Evolutionary conservation across 352 stramenopile genomes (phyloP).

Genomic region (Blastocystis sp.): DNA sequence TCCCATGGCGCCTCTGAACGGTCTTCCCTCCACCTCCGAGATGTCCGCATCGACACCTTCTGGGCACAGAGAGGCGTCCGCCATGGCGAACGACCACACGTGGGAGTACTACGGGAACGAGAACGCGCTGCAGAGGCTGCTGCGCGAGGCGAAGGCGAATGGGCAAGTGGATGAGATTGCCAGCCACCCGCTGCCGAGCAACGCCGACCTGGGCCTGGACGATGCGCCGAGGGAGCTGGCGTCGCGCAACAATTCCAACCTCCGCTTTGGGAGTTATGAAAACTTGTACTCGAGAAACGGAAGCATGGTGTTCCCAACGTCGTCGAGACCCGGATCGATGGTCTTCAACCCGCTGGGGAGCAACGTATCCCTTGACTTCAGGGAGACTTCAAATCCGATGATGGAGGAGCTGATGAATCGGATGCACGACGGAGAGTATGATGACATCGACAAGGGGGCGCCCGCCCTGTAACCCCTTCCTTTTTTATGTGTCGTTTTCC

Average conservation of each 20-base stretch:
- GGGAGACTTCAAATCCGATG: background rate
- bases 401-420: conserved; percentile 34
- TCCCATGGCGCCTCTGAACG: background rate
- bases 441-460: conserved; percentile 56
- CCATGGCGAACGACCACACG: background rate
- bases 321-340: conserved; percentile 41
- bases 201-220: conserved; percentile 27
- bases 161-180: conserved; percentile 28
- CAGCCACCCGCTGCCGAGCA: background rate
- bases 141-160: conserved; percentile 2
- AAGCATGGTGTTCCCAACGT: conserved; percentile 54
- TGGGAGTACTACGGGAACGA: conserved; percentile 20
- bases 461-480: conserved; percentile 13
- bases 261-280: conserved; percentile 31
- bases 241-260: conserved; percentile 20
- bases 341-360: conserved; percentile 51
- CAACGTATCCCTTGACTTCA: conserved; percentile 52
- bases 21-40: background rate
- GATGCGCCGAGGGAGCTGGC: conserved; percentile 32
- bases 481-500: background rate
- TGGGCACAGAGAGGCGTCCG: background rate
- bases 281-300: conserved; percentile 41
- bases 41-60: background rate
- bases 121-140: conserved; percentile 17
- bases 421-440: conserved; percentile 18